Percentiles rank a stretch among this genome's conserved stretches.
Conservation (phyloP, 1,139 yeast genomes). For the Zygotorulaspora mrakii region DNA sequence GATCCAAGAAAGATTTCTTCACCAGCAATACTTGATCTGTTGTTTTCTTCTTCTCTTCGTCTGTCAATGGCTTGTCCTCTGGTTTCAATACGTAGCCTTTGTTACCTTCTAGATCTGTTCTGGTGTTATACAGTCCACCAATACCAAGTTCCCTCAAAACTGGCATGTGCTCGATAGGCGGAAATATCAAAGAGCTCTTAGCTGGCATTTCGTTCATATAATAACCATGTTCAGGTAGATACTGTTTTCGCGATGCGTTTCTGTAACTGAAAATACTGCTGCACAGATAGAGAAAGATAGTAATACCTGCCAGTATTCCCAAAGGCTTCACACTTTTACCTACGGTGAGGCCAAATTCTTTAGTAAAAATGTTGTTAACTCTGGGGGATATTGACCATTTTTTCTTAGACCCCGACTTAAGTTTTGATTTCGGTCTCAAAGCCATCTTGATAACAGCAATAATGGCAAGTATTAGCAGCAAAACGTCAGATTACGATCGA, state of each 20-base stretch:
- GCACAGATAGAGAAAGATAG: constrained; percentile 14
- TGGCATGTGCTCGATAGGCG: constrained; percentile 64
- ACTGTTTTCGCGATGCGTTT: constrained; percentile 9
- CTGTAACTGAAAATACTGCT: constrained; percentile 11
- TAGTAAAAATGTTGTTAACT: background rate
- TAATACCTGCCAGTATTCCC: constrained; percentile 11
- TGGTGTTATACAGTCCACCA: constrained; percentile 47
- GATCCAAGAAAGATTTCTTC: constrained; percentile 57
- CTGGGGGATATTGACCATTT: background rate
- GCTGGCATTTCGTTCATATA: constrained; percentile 46
- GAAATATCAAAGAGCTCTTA: constrained; percentile 54
- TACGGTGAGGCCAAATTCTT: constrained; percentile 3
- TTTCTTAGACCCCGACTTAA: constrained; percentile 13
- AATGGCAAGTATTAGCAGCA: constrained; percentile 12
- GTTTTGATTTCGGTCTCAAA: constrained; percentile 20
- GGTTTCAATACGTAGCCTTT: constrained; percentile 45
- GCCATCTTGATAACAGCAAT: constrained; percentile 18
- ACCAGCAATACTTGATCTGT: constrained; percentile 43
- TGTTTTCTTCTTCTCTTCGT: constrained; percentile 40
- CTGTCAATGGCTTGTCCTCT: constrained; percentile 44
- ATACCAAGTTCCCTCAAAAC: constrained; percentile 53
- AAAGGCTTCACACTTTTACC: constrained; percentile 7
- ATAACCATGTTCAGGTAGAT: constrained; percentile 41
- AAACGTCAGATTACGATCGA: constrained; percentile 4
- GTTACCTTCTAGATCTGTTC: constrained; percentile 43